Base-by-base conservation (phyloP, 1,284 basidiomycete genomes). In the Ganoderma boninense region DNA sequence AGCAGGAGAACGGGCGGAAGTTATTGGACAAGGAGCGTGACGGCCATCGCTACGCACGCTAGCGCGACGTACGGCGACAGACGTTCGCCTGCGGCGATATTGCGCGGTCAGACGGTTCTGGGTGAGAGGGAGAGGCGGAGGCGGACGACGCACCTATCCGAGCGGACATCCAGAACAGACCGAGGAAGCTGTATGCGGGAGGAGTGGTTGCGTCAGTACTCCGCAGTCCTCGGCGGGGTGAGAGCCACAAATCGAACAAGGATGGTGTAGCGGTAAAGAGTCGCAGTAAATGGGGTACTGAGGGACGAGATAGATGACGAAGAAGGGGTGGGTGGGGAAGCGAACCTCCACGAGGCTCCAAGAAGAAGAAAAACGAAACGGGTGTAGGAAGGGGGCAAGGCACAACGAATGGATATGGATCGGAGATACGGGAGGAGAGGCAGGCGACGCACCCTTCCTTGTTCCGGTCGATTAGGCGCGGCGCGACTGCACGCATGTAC, bases 131-230 rank as follows among this genome's bases (percentile, higher is more conserved):
- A 32, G 16, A 43, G 62, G 46, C n/a, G 23, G 8, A 40, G 38
- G 32, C 38, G 8, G 2, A 42, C 7, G 18, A 82, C 90, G 70
- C 74, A 95, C 95, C 96, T 86, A 98, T 96, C 69, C 97, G 87
- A 13, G 97, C 96, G 68, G 90, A 95, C 87, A 96, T 98, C 88
- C 92, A 98, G 82, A 97, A 93, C n/a, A 97, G 78, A 10, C 96
- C 96, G 35, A 94, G 84, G 79, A 98, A 95, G 11, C 96, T 97
- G 77, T 20, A 18, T 38, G 49, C 18, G 7, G n/a, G 40, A 29
- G 11, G 23, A 54, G 35, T 8, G 14, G 8, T 7, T 40, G 14
- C 54, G 32, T 62, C 18, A 8, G 29, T 2, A 42, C 16, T 67
- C 46, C 68, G 56, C 18, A 54, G 20, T 20, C 43, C 38, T 43